Evolutionary conservation across 1,284 basidiomycete genomes (phyloP).

Genomic region (Trametes polyzona): DNA sequence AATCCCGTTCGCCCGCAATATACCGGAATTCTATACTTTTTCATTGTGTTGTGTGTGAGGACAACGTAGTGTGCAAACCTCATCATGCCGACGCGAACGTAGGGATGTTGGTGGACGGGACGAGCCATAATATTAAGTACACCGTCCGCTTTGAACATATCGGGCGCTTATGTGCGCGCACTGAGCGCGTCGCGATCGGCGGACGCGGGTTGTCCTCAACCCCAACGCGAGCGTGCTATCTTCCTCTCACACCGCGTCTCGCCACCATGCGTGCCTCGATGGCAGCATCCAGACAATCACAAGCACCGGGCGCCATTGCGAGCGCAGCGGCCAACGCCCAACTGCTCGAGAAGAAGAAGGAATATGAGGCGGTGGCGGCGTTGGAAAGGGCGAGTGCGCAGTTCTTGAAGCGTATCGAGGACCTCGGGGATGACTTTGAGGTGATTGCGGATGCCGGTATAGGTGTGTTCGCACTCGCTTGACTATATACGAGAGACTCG

Average conservation of each 20-base stretch:
- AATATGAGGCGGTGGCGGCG: constrained; percentile 74
- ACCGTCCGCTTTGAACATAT: too few relatives aligned
- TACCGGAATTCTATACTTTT: too few relatives aligned
- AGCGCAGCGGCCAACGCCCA: constrained; percentile 55
- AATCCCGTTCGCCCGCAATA: too few relatives aligned
- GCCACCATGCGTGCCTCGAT: constrained; percentile 45
- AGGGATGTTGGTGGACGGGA: too few relatives aligned
- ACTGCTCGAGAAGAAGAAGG: constrained; percentile 77
- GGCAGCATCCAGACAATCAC: constrained; percentile 53
- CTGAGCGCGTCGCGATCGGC: neutral
- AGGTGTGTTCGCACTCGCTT: constrained; percentile 44
- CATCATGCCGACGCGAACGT: too few relatives aligned
- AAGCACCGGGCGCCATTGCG: constrained; percentile 44
- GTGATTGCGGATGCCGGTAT: constrained; percentile 75
- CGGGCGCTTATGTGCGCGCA: too few relatives aligned
- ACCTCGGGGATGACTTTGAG: constrained; percentile 70
- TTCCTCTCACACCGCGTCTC: neutral
- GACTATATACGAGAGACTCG: neutral
- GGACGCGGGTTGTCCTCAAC: neutral
- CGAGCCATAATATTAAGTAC: too few relatives aligned
- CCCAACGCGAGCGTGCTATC: neutral
- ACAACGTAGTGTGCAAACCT: too few relatives aligned
- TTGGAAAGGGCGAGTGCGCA: constrained; percentile 64
- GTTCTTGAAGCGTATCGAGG: constrained; percentile 69
- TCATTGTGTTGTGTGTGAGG: too few relatives aligned